Conservation (phyloP, 176 grass and related monocot genomes). For the Rhynchospora breviuscula region DNA sequence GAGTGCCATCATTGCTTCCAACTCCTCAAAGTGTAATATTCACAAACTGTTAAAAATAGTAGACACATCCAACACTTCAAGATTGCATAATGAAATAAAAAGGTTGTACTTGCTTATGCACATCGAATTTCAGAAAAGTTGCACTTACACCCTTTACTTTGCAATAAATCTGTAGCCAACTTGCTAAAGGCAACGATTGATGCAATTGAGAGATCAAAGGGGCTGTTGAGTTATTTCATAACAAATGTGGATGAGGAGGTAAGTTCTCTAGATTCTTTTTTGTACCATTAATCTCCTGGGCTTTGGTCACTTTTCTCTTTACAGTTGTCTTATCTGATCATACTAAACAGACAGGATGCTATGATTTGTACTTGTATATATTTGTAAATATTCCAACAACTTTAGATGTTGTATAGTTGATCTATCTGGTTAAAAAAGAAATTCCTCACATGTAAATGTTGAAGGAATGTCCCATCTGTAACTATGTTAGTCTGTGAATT, state of each 20-base stretch:
- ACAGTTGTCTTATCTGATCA: not conserved
- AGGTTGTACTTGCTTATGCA: not conserved
- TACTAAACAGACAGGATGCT: not conserved
- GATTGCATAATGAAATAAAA: not conserved
- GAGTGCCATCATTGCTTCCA: constrained; percentile 50
- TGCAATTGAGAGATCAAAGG: too few relatives aligned
- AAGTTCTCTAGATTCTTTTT: constrained; percentile 18
- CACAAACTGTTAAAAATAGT: not conserved
- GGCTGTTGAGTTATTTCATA: not conserved
- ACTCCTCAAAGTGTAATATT: constrained; percentile 50
- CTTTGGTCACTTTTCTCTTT: not conserved
- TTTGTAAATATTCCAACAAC: not conserved
- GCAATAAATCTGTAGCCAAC: constrained; percentile 33
- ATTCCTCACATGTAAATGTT: not conserved
- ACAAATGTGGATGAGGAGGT: constrained; percentile 78
- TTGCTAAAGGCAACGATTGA: constrained; percentile 32
- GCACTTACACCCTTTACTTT: not conserved
- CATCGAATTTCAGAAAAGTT: not conserved
- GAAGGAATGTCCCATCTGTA: not conserved
- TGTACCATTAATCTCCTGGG: not conserved
- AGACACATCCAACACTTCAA: not conserved
- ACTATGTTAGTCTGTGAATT: not conserved
- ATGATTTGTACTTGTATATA: not conserved
- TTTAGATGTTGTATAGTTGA: constrained; percentile 1
- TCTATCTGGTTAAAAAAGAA: not conserved